Conservation (phyloP, 768 basidiomycete genomes). For the Phaffia tasmanica region DNA sequence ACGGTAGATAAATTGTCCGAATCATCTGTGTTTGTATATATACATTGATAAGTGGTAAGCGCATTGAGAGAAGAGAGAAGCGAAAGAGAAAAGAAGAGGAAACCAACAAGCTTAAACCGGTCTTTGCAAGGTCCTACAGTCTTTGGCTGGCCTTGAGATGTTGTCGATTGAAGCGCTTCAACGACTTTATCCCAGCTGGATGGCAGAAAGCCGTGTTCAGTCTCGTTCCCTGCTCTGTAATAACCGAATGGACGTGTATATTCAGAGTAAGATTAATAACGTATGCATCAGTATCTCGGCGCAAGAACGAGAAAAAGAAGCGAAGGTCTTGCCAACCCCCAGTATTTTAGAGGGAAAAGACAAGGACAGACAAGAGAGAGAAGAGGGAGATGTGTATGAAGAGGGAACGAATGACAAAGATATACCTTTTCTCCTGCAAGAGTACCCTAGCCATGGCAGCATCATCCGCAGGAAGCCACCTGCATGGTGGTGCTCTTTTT, state of each 20-base stretch:
- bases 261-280: too few species aligned
- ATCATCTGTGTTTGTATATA: neutral
- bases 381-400: too few species aligned
- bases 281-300: too few species aligned
- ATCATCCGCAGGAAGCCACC: slow-evolving; percentile 6
- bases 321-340: too few species aligned
- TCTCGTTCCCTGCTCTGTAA: neutral
- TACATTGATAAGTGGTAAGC: neutral
- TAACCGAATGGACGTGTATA: too few species aligned
- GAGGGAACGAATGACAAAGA: too few species aligned
- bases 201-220: slow-evolving; percentile 2
- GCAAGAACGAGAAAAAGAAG: too few species aligned
- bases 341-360: too few species aligned
- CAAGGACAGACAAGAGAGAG: too few species aligned
- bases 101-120: neutral
- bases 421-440: neutral
- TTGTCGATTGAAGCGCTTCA: slow-evolving; percentile 3
- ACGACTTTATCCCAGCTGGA: slow-evolving; percentile 8
- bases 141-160: slow-evolving; percentile 3
- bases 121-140: slow-evolving; percentile 4
- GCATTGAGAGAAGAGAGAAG: neutral
- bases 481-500: neutral
- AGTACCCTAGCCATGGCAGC: slow-evolving; percentile 4
- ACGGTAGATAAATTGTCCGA: slow-evolving; percentile 4
- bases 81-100: neutral